phyloP scores from a whole-genome alignment of 2,329 filamentous ascomycete species.

The Mycosphaerella sp. region DNA sequence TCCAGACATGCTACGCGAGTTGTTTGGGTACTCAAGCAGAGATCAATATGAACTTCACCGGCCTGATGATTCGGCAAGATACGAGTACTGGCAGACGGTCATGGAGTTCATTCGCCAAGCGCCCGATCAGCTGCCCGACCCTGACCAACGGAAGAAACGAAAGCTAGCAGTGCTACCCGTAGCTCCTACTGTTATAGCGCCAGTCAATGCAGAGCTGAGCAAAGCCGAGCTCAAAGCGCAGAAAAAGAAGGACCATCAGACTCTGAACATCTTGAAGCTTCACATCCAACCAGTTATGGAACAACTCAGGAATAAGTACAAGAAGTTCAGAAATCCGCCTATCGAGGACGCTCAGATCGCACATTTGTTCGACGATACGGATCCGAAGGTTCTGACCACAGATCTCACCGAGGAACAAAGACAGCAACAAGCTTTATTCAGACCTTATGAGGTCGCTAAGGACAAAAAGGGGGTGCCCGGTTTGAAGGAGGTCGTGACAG shows the following conservation, averaged over 20 bases:
- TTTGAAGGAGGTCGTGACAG: constrained; percentile 65
- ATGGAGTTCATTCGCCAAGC: constrained; percentile 70
- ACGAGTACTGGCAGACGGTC: constrained; percentile 71
- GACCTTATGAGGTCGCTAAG: constrained; percentile 72
- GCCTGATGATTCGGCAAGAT: constrained; percentile 58
- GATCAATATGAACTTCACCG: constrained; percentile 66
- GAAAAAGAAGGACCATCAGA: constrained; percentile 74
- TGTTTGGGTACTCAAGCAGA: constrained; percentile 80
- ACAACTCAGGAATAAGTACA: constrained; percentile 84
- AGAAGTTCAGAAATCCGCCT: constrained; percentile 75
- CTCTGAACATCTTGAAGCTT: constrained; percentile 81
- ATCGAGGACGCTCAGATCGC: constrained; percentile 68
- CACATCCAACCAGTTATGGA: constrained; percentile 94
- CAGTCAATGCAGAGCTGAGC: constrained; percentile 57
- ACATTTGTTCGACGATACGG: constrained; percentile 77
- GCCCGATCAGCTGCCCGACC: constrained; percentile 81
- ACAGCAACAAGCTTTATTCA: constrained; percentile 50
- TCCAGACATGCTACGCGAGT: constrained; percentile 58
- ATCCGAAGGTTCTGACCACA: constrained; percentile 59
- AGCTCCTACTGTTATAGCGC: constrained; percentile 47
- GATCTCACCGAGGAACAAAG: constrained; percentile 53
- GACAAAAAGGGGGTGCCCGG: constrained; percentile 75
- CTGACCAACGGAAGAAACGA: constrained; percentile 77
- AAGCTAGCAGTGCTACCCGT: constrained; percentile 70
- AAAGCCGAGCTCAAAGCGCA: constrained; percentile 76